Evolutionary conservation across 2,329 filamentous ascomycete genomes (phyloP), one percentile per base, ranked within the genome.

Genomic region (Trichoderma endophyticum): DNA sequence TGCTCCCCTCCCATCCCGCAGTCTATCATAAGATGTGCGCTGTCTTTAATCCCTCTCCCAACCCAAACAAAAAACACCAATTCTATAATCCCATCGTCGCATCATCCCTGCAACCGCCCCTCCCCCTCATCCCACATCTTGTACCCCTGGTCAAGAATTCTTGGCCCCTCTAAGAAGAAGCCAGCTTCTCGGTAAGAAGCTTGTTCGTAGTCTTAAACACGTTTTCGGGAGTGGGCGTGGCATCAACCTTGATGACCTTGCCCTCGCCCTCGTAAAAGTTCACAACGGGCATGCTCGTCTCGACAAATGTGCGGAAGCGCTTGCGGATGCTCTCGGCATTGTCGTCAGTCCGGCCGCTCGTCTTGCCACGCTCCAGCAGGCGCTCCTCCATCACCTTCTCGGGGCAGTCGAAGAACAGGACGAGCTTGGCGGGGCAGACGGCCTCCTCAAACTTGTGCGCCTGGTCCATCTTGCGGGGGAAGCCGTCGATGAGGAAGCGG

Each of bases 271-370:
- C 90, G 81, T 92, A 98, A 80, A 93, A 89, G 77, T 97, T 88
- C 70, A 99, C 94, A 61, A 98, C 96, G 30, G 96, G 96, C 95
- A 98, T 98, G 84, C 94, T 97, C 2, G 94, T 97, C 83, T 98
- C 94, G 77, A 97, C 86, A 80, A 98, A 99, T 4, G 92, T 95
- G 80, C 90, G 91, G 87, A 99, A 99, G 71, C 96, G 89, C 91
- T 99, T 99, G 85, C 93, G 92, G 82, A 98, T 99, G 79, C 91
- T 94, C 83, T 97, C 96, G 71, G 90, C 92, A 81, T 99, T 99
- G 84, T 99, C 96, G 82, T 99, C 96, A 65, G 92, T 86, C 75
- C 96, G 88, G 56, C 96, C 96, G 79, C 92, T 95, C 18, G 95
- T 98, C 90, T 97, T 93, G 74, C 95, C 96, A 65, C 95, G 89